Base-by-base conservation (phyloP, 257 asterid genomes). In the Fraxinus quadrangulata region DNA sequence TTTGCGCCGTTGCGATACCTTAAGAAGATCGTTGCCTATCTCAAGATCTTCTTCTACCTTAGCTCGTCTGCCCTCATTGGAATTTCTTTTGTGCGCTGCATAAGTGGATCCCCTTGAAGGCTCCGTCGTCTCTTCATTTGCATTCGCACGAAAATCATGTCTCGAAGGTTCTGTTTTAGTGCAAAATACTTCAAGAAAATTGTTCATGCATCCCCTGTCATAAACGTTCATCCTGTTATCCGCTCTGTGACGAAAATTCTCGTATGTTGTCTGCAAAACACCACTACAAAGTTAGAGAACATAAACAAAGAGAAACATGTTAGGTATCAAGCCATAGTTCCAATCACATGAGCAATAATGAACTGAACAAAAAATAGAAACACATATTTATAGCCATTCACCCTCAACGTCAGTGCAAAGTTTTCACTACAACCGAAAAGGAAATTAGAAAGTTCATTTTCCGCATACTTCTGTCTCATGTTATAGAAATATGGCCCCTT, bases 211-310 rank as follows among this genome's bases (percentile, higher is more conserved):
- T 1, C 88, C 90, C 33, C 79, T 79, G 70, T 82, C 81, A 37
- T 87, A 78, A 3, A 82, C 88, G 40, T 79, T 82, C 76, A 82
- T 77, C 76, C 87, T 56, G 47, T 23, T 84, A 68, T 82, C 81
- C 17, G 80, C 77, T 82, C 85, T 84, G 17, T 74, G 77, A 0
- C 96, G 83, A 74, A 90, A 89, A 74, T 87, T 89, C 77, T 92
- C 97, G 16, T 89, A 90, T 5, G 94, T 90, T 5, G 96, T 90
- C 94, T 90, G 89, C 72, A 45, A n/a, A 42, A 77, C 37, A 75
- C 13, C 51, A 26, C 13, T 34, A 49, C 31, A 13, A 30, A 11
- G 47, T 59, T 26, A 31, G 70, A 63, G 9, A 54, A 63, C 4
- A 34, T 37, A 33, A 34, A 68, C 61, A 78, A 36, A 51, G 69